phyloP scores from a whole-genome alignment of 208 protist species.

The Leptomonas pyrrhocoris region DNA sequence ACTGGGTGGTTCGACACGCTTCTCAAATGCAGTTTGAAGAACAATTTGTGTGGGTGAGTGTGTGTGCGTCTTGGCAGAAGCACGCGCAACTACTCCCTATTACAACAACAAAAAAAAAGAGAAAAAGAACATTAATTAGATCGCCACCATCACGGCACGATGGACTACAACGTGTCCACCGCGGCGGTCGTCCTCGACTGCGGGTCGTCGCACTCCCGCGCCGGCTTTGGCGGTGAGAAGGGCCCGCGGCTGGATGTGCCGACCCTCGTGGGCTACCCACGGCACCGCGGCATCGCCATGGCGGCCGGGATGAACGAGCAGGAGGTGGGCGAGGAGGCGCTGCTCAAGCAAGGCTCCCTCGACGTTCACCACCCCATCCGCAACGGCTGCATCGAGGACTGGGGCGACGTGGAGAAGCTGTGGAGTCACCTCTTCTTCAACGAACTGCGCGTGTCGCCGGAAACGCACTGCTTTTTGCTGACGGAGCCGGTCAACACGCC shows the following conservation, averaged over 20 bases:
- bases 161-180: conserved; percentile 32
- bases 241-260: conserved; percentile 87
- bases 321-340: conserved; percentile 86
- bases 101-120: no score
- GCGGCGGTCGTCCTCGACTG: conserved; percentile 79
- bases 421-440: conserved; percentile 93
- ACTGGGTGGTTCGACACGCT: no score
- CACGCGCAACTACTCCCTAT: no score
- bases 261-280: conserved; percentile 87
- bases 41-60: no score
- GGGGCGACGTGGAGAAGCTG: conserved; percentile 93
- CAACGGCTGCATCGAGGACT: conserved; percentile 83
- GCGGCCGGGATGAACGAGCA: conserved; percentile 90
- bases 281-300: conserved; percentile 91
- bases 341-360: conserved; percentile 86
- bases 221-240: conserved; percentile 86
- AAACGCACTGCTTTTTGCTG: conserved; percentile 90
- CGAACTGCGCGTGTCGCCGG: conserved; percentile 87
- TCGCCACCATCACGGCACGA: no score
- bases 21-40: no score
- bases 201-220: conserved; percentile 77
- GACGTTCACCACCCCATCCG: conserved; percentile 69
- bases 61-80: no score
- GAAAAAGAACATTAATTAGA: neutral
- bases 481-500: conserved; percentile 89